Percentiles rank a stretch among this genome's conserved stretches.
Evolutionary conservation across 495 filamentous ascomycete species (phyloP).

Genomic region (Lichina pygmaea): DNA sequence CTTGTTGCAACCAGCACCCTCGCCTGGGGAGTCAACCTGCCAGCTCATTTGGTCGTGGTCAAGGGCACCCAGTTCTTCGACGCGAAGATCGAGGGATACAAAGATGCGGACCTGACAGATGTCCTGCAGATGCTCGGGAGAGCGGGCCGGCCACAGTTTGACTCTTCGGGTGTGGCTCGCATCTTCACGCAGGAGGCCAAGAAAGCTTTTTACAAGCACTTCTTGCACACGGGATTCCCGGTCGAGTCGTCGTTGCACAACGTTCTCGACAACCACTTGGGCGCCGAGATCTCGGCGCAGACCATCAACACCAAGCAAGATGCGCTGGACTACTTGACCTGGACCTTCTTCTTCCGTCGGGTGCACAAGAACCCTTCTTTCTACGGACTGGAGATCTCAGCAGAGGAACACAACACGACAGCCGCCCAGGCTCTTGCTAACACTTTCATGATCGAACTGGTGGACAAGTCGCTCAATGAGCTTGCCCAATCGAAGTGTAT

Average conservation of each 20-base stretch:
- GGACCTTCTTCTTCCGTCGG: slow-evolving; percentile 97
- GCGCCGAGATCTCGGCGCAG: slow-evolving; percentile 78
- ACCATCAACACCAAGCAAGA: slow-evolving; percentile 89
- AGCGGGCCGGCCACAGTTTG: slow-evolving; percentile 89
- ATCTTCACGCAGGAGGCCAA: slow-evolving; percentile 96
- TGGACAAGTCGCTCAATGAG: slow-evolving; percentile 59
- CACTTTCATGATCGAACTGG: slow-evolving; percentile 75
- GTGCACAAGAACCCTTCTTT: slow-evolving; percentile 97
- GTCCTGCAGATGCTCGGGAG: slow-evolving; percentile 96
- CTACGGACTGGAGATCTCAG: slow-evolving; percentile 84
- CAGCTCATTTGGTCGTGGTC: slow-evolving; percentile 88
- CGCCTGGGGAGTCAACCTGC: slow-evolving; percentile 96
- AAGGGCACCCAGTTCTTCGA: slow-evolving; percentile 98
- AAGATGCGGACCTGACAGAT: slow-evolving; percentile 97
- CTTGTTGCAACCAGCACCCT: slow-evolving; percentile 90
- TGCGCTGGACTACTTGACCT: slow-evolving; percentile 89
- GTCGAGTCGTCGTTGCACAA: slow-evolving; percentile 93
- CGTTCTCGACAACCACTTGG: slow-evolving; percentile 88
- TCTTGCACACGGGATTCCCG: slow-evolving; percentile 91
- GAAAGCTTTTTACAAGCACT: slow-evolving; percentile 99
- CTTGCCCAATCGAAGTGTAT: slow-evolving; percentile 66
- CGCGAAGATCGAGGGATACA: slow-evolving; percentile 90
- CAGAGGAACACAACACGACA: slow-evolving; percentile 80
- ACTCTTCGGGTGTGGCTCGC: slow-evolving; percentile 76
- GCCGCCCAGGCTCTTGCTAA: slow-evolving; percentile 63